Base-by-base conservation (phyloP, 257 asterid species). In the Prunella vulgaris region DNA sequence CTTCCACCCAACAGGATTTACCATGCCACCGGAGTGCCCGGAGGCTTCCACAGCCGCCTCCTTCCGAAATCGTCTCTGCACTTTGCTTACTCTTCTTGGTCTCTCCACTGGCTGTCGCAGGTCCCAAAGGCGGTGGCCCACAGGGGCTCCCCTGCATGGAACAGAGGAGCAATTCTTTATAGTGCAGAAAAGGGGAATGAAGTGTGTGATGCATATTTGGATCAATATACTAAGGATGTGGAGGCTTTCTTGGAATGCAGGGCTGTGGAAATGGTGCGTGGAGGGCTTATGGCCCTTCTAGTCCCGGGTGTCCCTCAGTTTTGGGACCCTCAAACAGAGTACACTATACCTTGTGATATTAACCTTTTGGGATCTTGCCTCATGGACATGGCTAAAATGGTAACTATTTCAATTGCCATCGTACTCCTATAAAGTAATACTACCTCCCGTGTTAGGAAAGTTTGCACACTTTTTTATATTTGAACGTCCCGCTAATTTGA, bases 241-340 rank as follows among this genome's bases (percentile, higher is more conserved):
- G 78, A 8, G 0, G 42, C 76, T 0, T 81, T 77, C 73, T 38
- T 81, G 69, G 35, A 40, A 60, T 69, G 38, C 0, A 71, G 85
- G 46, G 82, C 76, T 0, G 52, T 42, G 7, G 82, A 81, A 64
- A 12, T 77, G 57, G 78, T 81, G 22, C 15, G 5, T 40, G 85
- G 53, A 46, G 53, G 53, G 10, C 53, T 46, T 46, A 46, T 46
- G 53, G 53, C 53, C 53, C 70, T 80, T 65, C 14, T 83, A 2
- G 3, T 77, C 12, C 79, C 79, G 4, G 81, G 61, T 8, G 76
- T 18, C 14, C 81, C 81, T 30, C 32, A 12, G 1, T 13, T 33
- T 2, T 30, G n/a, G 46, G 52, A 66, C 5, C 59, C 67, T 2
- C n/a, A 51, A 12, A 49, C 40, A 18, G 69, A 54, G 42, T 77